Evolutionary conservation across 2,329 filamentous ascomycete genomes (phyloP).

Genomic region (Aureobasidium melanogenum): DNA sequence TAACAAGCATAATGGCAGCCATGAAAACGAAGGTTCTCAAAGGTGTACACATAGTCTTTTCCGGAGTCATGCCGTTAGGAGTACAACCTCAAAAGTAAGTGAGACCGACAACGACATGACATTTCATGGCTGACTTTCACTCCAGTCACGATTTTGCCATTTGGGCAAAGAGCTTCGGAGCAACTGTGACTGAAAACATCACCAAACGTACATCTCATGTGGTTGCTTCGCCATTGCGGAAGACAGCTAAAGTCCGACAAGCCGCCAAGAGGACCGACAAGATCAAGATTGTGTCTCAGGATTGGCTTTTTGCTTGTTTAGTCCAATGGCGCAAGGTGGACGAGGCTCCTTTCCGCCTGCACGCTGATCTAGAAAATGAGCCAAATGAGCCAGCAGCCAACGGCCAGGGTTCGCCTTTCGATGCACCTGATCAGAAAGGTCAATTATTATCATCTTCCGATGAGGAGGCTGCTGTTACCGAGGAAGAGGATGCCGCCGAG

Average conservation of each 20-base stretch:
- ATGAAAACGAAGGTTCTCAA: constrained; percentile 71
- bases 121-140: constrained; percentile 23
- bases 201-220: constrained; percentile 54
- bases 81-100: constrained; percentile 58
- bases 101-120: not conserved
- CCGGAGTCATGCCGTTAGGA: constrained; percentile 78
- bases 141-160: constrained; percentile 68
- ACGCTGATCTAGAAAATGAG: constrained; percentile 35
- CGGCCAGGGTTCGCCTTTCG: constrained; percentile 24
- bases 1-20: constrained; percentile 71
- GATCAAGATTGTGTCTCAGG: constrained; percentile 84
- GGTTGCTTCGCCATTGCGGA: constrained; percentile 59
- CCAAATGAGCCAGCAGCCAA: constrained; percentile 53
- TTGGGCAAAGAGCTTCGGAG: constrained; percentile 82
- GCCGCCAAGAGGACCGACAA: constrained; percentile 63
- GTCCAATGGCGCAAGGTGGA: constrained; percentile 74
- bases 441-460: constrained; percentile 39
- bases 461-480: constrained; percentile 33
- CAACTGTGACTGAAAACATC: constrained; percentile 53
- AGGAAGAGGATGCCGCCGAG: constrained; percentile 24
- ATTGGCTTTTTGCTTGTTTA: constrained; percentile 82
- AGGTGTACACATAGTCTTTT: constrained; percentile 74
- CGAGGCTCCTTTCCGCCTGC: constrained; percentile 68
- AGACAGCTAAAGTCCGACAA: constrained; percentile 85
- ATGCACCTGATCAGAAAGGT: constrained; percentile 26